Percentiles rank a stretch among this genome's conserved stretches.
These are phyloP conservation scores for Bipolaris zeicola DNA, from an alignment of 2,329 filamentous ascomycete species.

Conservation along the genomic window DNA sequence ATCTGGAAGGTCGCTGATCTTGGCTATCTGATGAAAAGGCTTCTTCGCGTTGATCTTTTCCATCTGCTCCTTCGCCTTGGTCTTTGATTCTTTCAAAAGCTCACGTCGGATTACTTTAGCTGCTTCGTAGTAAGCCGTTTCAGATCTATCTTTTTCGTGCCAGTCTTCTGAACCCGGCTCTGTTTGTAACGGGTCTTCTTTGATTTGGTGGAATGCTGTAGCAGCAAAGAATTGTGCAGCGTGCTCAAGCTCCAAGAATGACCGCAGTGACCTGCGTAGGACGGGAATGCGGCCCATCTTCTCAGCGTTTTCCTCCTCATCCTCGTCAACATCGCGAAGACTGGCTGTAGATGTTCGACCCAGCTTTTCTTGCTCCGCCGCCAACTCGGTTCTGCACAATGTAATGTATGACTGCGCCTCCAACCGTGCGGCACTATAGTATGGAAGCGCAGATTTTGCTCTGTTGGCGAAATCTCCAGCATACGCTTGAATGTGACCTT, in stretches of 20 bases:
- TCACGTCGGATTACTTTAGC: constrained; percentile 81
- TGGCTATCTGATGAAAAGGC: constrained; percentile 30
- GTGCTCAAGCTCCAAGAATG: constrained; percentile 79
- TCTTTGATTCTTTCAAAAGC: constrained; percentile 66
- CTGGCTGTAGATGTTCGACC: constrained; percentile 34
- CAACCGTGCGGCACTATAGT: constrained; percentile 65
- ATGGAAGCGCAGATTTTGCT: constrained; percentile 68
- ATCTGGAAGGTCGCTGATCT: constrained; percentile 61
- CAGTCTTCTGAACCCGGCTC: constrained; percentile 71
- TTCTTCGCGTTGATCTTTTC: constrained; percentile 50
- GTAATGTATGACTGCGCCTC: constrained; percentile 58
- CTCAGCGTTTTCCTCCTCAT: constrained; percentile 47
- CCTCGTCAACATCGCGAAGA: constrained; percentile 42
- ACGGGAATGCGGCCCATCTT: constrained; percentile 59
- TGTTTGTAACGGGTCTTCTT: constrained; percentile 69
- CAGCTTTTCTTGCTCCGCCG: constrained; percentile 54
- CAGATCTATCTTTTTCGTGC: constrained; percentile 68
- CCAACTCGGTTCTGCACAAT: constrained; percentile 68
- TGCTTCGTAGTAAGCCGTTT: constrained; percentile 74
- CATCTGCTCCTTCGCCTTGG: constrained; percentile 70
- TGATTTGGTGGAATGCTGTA: constrained; percentile 83
- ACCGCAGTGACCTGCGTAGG: constrained; percentile 69
- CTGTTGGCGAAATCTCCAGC: constrained; percentile 60
- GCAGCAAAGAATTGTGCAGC: constrained; percentile 83
- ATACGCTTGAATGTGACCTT: constrained; percentile 81